Evolutionary conservation across 1,284 basidiomycete species (phyloP), one percentile per base, ranked within the genome.

Genomic region (Apiotrichum laibachii): DNA sequence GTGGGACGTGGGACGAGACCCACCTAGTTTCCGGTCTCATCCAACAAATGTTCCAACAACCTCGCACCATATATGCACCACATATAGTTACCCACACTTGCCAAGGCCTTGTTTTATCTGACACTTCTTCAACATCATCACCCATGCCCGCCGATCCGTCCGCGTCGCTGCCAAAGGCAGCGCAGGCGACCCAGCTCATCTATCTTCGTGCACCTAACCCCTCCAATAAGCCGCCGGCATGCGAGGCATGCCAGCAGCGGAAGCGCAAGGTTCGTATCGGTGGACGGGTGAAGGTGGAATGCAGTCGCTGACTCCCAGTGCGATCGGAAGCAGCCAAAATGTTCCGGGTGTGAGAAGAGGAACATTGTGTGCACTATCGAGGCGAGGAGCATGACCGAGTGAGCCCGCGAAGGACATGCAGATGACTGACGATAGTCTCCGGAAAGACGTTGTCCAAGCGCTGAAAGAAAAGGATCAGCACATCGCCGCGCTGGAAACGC

Each of bases 381-480:
- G 42, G 6, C 8, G 6, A 13, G n/a, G 42, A 43, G 9, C 42
- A 35, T 13, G 34, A n/a, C 16, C 13, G 19, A 43, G 42, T 43
- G n/a, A 40, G 42, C 18, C 16, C 5, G n/a, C 18, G 42, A n/a
- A 43, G 34, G 34, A 35, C 34, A 8, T 35, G 34, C 34, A 13
- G n/a, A n/a, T n/a, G n/a, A n/a, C 34, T 35, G 34, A 40, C 39
- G 10, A 40, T 34, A 59, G 57, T 31, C 31, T 56, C n/a, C 59
- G 56, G 5, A 47, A 54, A 26, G 44, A 60, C 42, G 45, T 55
- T 8, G 44, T 60, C 22, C n/a, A 37, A 7, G 40, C 54, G 9
- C 46, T 60, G 12, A 46, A 56, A 34, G 59, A 60, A 18, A 52
- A 55, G 39, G 54, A 60, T 18, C n/a, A n/a, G n/a, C n/a, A n/a